These are phyloP conservation scores for Achaetomium macrosporum DNA, from an alignment of 2,329 filamentous ascomycete species.

Conservation along the genomic window DNA sequence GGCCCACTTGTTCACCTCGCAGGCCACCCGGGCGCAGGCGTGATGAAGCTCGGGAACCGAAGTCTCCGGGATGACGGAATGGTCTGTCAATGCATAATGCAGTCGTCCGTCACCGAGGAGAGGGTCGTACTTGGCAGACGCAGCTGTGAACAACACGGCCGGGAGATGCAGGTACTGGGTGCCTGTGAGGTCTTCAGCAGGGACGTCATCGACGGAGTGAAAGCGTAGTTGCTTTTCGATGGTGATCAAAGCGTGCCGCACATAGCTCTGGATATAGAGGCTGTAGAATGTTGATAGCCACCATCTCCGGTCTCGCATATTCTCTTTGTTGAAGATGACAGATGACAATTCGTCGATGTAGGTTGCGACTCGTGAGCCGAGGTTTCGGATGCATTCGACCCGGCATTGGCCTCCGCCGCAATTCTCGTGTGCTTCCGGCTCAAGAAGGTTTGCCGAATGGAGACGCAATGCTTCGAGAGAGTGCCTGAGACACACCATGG, in stretches of 20 bases:
- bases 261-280: conserved; percentile 30
- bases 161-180: conserved; percentile 29
- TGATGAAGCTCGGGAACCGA: conserved; percentile 27
- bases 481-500: conserved; percentile 27
- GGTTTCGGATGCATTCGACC: conserved; percentile 27
- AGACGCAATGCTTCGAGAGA: conserved; percentile 28
- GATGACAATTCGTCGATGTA: conserved; percentile 30
- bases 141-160: conserved; percentile 29
- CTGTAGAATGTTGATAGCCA: conserved; percentile 31
- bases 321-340: conserved; percentile 31
- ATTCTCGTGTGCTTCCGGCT: conserved; percentile 20
- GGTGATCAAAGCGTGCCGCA: conserved; percentile 27
- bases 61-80: conserved; percentile 25
- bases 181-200: conserved; percentile 25
- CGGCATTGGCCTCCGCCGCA: conserved; percentile 26
- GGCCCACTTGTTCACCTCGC: conserved; percentile 25
- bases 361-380: conserved; percentile 22
- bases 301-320: conserved; percentile 29
- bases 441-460: conserved; percentile 22
- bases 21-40: conserved; percentile 24
- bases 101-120: conserved; percentile 24
- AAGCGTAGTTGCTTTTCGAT: conserved; percentile 29
- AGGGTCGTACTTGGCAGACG: conserved; percentile 30
- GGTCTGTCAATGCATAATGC: conserved; percentile 27
- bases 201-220: conserved; percentile 23